phyloP scores from a whole-genome alignment of 176 grass and related monocot species.

The Rhynchospora tenuis region DNA sequence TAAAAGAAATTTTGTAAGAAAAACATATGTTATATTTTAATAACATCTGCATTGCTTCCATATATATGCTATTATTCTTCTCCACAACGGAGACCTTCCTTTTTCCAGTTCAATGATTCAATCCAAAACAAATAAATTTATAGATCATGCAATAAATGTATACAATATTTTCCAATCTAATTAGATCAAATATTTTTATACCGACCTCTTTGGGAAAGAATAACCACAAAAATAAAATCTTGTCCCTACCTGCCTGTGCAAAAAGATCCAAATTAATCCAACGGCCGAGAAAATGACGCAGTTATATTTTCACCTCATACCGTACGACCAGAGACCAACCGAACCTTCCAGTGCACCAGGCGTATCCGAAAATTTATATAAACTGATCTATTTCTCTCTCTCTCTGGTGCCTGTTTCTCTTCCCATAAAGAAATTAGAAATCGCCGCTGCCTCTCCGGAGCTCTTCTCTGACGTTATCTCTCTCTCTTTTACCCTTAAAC shows the following conservation, averaged over 20 bases:
- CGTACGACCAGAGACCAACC: neutral
- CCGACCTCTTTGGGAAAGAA: too few species aligned
- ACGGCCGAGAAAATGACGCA: neutral
- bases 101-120: too few species aligned
- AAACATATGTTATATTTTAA: too few species aligned
- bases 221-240: neutral
- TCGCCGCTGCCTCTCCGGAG: constrained; percentile 16
- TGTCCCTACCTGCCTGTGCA: neutral
- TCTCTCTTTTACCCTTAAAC: constrained; percentile 20
- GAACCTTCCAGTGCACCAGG: neutral
- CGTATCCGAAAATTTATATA: neutral
- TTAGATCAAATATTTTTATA: too few species aligned
- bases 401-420: constrained; percentile 13
- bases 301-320: neutral
- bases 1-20: too few species aligned
- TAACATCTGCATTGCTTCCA: too few species aligned
- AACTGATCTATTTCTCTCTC: neutral
- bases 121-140: too few species aligned
- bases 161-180: too few species aligned
- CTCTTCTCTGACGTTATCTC: neutral
- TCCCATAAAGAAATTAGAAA: constrained; percentile 21
- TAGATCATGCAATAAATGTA: too few species aligned
- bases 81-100: too few species aligned
- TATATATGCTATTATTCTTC: too few species aligned
- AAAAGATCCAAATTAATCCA: neutral